Base-by-base conservation (phyloP, 192 early-diverging fungal genomes). In the Phycomyces blakesleeanus region DNA sequence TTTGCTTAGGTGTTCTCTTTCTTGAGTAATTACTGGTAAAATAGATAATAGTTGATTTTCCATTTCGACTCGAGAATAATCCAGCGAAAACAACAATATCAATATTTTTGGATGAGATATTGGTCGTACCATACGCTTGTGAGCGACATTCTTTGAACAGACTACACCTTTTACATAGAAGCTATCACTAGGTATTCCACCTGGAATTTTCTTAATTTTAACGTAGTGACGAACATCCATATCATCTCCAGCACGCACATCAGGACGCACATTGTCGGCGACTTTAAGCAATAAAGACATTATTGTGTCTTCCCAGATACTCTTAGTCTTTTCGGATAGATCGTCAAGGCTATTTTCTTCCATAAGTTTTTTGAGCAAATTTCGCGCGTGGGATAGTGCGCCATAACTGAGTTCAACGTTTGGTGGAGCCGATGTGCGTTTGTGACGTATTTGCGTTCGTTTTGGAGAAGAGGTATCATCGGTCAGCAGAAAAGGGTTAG, bases 131-230 rank as follows among this genome's bases (percentile, higher is more conserved):
- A 99, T 98, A 62, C 82, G 78, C 60, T 95, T 93, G 75, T 99
- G 95, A 0, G 91, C 90, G 21, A 95, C 79, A 64, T 89, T 89
- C 69, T 95, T 98, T n/a, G 91, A 85, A 57, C 89, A 96, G n/a
- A 97, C 95, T 16, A 95, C 84, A 12, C 95, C 97, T 25, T 85
- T 79, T 39, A 99, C 83, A 73, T 91, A 98, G 49, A 89, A 81
- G 44, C 87, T 89, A 69, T 95, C 92, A 24, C 64, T 47, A 0
- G 93, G 90, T 24, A 66, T 24, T 9, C 92, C 94, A 9, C 95
- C 97, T 0, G 97, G 90, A 20, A 99, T 91, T 64, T 91, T 91
- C 70, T 98, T 98, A 69, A 97, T 91, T 60, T 95, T 96, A 50
- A 98, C 90, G 52, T 94, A 94, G 29, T 93, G 85, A 11, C 90